phyloP scores from a whole-genome alignment of 257 asterid genomes.

The Perilla frutescens region DNA sequence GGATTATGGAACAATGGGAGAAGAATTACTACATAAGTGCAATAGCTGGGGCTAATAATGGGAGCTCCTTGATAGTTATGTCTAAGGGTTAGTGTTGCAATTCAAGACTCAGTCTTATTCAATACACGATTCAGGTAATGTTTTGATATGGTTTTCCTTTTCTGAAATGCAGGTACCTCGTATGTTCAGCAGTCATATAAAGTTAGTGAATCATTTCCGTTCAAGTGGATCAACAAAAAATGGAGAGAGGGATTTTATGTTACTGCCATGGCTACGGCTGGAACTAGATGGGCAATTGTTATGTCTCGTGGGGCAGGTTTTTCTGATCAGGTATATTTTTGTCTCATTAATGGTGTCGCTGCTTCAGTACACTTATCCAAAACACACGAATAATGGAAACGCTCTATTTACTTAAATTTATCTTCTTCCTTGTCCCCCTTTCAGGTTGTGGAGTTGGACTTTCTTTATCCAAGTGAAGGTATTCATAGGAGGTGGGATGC shows the following conservation, averaged over 20 bases:
- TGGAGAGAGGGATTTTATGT: conserved; percentile 78
- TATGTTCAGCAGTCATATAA: conserved; percentile 71
- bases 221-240: conserved; percentile 76
- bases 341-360: not conserved
- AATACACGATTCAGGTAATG: not conserved
- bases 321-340: conserved; percentile 56
- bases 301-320: conserved; percentile 83
- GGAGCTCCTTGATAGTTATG: conserved; percentile 72
- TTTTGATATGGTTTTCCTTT: conserved; percentile 21
- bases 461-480: conserved; percentile 83
- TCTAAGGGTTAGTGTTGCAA: conserved; percentile 61
- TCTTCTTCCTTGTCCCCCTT: not conserved
- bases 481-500: conserved; percentile 72
- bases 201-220: conserved; percentile 74
- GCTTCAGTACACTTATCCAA: not conserved
- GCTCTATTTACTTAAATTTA: conserved; percentile 9
- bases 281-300: conserved; percentile 68
- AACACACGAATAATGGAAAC: not conserved
- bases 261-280: conserved; percentile 80
- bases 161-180: conserved; percentile 53
- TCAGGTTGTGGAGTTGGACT: conserved; percentile 78
- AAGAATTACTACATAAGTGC: conserved; percentile 69
- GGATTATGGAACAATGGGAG: conserved; percentile 84
- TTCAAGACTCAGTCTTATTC: conserved; percentile 1
- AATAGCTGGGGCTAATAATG: conserved; percentile 69